These are phyloP conservation scores for Tetrahymena thermophila DNA, from an alignment of 73 alveolate genomes.

Conservation along the genomic window DNA sequence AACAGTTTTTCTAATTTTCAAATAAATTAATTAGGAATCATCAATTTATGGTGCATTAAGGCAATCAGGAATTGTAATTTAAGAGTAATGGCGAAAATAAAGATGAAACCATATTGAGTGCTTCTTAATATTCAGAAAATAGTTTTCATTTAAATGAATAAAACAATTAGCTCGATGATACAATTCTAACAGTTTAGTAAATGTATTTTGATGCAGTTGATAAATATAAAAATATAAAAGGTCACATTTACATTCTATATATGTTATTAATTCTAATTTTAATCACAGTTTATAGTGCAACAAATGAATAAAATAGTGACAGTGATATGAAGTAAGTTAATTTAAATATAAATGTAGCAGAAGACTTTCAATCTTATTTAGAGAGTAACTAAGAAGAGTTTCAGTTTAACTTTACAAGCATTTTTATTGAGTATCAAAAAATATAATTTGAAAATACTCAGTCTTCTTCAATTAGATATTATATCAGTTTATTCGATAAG, in stretches of 20 bases:
- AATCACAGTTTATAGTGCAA: not conserved
- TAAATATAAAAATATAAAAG: not conserved
- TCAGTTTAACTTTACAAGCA: not conserved
- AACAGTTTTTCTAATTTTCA: not conserved
- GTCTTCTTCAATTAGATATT: not conserved
- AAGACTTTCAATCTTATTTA: not conserved
- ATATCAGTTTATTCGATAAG: not conserved
- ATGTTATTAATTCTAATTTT: not conserved
- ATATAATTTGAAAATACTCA: not conserved
- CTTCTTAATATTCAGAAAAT: not conserved
- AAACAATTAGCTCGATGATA: not conserved
- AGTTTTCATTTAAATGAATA: not conserved
- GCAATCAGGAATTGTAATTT: not conserved
- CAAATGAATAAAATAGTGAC: not conserved
- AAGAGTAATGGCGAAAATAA: not conserved
- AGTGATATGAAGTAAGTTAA: not conserved
- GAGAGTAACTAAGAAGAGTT: not conserved
- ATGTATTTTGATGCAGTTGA: not conserved
- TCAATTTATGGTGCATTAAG: too few relatives aligned
- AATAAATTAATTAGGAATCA: not conserved
- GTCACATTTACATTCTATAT: not conserved
- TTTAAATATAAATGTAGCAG: not conserved
- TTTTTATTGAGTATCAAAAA: not conserved
- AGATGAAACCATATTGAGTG: not conserved
- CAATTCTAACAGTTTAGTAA: not conserved